Conservation (phyloP, 805 yeast species). For the Lipomyces yamanashiensis region DNA sequence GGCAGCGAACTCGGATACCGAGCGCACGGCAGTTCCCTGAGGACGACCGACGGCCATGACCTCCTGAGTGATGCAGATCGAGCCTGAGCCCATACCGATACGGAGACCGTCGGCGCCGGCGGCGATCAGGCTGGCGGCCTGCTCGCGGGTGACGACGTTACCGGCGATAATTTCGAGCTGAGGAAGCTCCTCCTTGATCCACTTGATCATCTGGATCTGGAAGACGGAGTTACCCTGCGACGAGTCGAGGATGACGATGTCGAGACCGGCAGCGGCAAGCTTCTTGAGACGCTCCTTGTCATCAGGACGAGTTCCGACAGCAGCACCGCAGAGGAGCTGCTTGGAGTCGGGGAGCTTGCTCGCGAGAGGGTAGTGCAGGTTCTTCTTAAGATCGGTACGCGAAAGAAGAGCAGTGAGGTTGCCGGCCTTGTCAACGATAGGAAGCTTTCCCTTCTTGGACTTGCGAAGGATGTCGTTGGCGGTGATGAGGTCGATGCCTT, state of each 20-base stretch:
- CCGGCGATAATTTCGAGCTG: slow-evolving; percentile 92
- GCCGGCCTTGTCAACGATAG: slow-evolving; percentile 79
- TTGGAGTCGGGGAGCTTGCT: slow-evolving; percentile 91
- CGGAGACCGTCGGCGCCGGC: slow-evolving; percentile 98
- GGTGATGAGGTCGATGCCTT: slow-evolving; percentile 79
- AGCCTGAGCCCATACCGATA: slow-evolving; percentile 99
- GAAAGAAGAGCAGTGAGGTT: slow-evolving; percentile 86
- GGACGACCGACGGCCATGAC: slow-evolving; percentile 99
- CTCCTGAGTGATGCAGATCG: slow-evolving; percentile 99
- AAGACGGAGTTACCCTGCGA: slow-evolving; percentile 96
- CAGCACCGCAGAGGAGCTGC: slow-evolving; percentile 98
- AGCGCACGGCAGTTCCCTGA: slow-evolving; percentile 98
- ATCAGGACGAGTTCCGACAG: slow-evolving; percentile 90
- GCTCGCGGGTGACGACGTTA: slow-evolving; percentile 98
- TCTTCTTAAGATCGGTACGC: slow-evolving; percentile 96
- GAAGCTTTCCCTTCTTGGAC: slow-evolving; percentile 97
- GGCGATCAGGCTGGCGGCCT: slow-evolving; percentile 90
- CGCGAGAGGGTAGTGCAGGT: slow-evolving; percentile 89
- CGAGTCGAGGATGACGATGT: slow-evolving; percentile 93
- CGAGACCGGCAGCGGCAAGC: slow-evolving; percentile 94
- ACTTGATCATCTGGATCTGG: slow-evolving; percentile 91
- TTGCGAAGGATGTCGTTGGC: slow-evolving; percentile 90
- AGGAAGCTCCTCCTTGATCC: slow-evolving; percentile 82
- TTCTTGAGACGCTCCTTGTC: slow-evolving; percentile 83
- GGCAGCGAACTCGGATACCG: slow-evolving; percentile 90